These are phyloP conservation scores for Yamadazyma endophytica DNA, from an alignment of 805 yeast genomes.

Conservation along the genomic window DNA sequence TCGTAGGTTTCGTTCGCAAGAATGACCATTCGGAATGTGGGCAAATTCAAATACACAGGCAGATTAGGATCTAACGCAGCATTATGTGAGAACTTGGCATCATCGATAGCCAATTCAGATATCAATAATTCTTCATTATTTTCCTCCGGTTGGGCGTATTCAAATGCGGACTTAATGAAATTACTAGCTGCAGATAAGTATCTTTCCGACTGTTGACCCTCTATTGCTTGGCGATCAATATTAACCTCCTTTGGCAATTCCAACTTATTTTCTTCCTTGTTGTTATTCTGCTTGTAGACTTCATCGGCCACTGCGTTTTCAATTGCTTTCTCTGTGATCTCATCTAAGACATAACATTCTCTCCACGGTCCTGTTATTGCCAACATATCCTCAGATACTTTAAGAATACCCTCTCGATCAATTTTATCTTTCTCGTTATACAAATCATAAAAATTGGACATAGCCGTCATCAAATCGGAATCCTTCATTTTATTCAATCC, in stretches of 20 bases:
- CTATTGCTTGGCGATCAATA: conserved; percentile 60
- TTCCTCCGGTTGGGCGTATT: conserved; percentile 75
- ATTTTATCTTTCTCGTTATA: conserved; percentile 67
- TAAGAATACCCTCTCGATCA: conserved; percentile 73
- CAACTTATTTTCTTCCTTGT: conserved; percentile 26
- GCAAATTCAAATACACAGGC: conserved; percentile 69
- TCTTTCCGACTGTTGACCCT: conserved; percentile 65
- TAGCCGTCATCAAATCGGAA: conserved; percentile 70
- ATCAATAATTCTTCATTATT: conserved; percentile 31
- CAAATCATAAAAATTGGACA: conserved; percentile 73
- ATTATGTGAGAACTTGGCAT: conserved; percentile 50
- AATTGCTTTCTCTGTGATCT: conserved; percentile 56
- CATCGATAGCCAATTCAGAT: conserved; percentile 33
- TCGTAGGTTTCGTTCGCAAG: conserved; percentile 94
- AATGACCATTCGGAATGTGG: conserved; percentile 92
- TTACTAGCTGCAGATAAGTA: conserved; percentile 83
- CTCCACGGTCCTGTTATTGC: conserved; percentile 84
- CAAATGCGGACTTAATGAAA: conserved; percentile 83
- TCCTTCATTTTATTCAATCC: conserved; percentile 72
- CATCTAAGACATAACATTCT: conserved; percentile 64
- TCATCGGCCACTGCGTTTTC: conserved; percentile 67
- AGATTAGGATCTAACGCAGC: conserved; percentile 78
- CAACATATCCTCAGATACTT: conserved; percentile 81
- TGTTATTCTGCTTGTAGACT: conserved; percentile 39
- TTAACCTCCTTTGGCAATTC: conserved; percentile 55